Percentiles rank a stretch among this genome's conserved stretches.
phyloP scores from a whole-genome alignment of 164 flowering plant species.

The Dillenia suffruticosa region DNA sequence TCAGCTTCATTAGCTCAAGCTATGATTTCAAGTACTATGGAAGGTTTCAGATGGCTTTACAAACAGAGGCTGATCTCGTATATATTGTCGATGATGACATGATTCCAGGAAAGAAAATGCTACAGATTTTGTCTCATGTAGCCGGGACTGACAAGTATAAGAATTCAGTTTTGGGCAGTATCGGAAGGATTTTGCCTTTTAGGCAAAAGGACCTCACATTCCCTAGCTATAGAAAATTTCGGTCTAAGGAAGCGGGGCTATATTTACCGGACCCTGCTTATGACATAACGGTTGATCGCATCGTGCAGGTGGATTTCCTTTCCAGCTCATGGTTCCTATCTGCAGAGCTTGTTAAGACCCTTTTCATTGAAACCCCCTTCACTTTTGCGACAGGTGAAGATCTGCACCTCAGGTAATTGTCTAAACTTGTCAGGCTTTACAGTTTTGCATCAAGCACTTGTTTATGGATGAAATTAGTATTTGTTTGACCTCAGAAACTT shows the following conservation, averaged over 20 bases:
- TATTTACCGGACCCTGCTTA: slow-evolving; percentile 99
- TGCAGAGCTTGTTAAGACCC: slow-evolving; percentile 82
- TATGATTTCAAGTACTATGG: slow-evolving; percentile 97
- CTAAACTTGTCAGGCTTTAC: not conserved
- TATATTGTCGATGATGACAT: slow-evolving; percentile 95
- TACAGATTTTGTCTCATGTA: slow-evolving; percentile 85
- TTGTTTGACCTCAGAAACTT: not conserved
- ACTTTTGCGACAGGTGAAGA: slow-evolving; percentile 97
- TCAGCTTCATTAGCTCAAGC: slow-evolving; percentile 85
- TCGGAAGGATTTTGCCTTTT: slow-evolving; percentile 92
- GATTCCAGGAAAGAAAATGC: slow-evolving; percentile 93
- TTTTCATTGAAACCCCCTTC: slow-evolving; percentile 83
- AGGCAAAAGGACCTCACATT: slow-evolving; percentile 87
- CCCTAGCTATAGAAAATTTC: slow-evolving; percentile 90
- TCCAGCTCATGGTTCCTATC: slow-evolving; percentile 99
- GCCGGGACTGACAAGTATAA: slow-evolving; percentile 90
- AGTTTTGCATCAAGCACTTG: not conserved
- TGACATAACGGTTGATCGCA: slow-evolving; percentile 69
- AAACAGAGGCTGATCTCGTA: slow-evolving; percentile 82
- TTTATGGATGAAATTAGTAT: not conserved
- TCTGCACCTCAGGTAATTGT: slow-evolving; percentile 86
- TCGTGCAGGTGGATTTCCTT: slow-evolving; percentile 94
- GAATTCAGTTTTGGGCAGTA: slow-evolving; percentile 93
- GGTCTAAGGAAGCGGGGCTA: slow-evolving; percentile 94
- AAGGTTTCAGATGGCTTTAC: slow-evolving; percentile 95